Evolutionary conservation across 1,284 basidiomycete species (phyloP).

Genomic region (Hemileia vastatrix): DNA sequence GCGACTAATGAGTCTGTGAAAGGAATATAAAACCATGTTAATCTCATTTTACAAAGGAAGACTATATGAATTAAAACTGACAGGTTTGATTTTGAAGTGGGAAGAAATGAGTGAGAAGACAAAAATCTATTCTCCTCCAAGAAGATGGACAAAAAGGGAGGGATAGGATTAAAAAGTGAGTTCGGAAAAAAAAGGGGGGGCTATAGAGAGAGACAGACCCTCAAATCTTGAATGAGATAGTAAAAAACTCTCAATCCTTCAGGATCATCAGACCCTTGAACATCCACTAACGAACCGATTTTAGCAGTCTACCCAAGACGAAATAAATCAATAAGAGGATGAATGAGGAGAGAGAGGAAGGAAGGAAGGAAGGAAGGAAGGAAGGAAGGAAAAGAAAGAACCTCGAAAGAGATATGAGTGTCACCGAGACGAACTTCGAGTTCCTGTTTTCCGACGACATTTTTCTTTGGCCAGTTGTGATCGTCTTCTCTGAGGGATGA

Average conservation of each 20-base stretch:
- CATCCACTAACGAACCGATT: conserved; percentile 90
- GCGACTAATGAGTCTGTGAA: too few species aligned
- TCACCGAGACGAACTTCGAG: conserved; percentile 87
- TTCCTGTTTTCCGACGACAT: conserved; percentile 94
- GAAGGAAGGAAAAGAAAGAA: conserved; percentile 47
- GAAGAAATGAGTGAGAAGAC: conserved; percentile 95
- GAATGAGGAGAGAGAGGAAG: neutral
- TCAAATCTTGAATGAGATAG: conserved; percentile 94
- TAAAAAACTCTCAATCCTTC: conserved; percentile 98
- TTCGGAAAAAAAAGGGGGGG: neutral
- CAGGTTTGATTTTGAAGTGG: conserved; percentile 98
- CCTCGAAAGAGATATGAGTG: conserved; percentile 96
- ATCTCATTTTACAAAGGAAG: too few species aligned
- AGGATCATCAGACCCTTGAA: conserved; percentile 92
- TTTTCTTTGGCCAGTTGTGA: conserved; percentile 95
- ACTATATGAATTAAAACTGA: conserved; percentile 8
- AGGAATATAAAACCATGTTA: too few species aligned
- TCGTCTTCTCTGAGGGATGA: conserved; percentile 73
- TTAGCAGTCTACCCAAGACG: conserved; percentile 68
- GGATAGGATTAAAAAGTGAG: neutral
- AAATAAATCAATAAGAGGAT: neutral
- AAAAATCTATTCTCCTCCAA: conserved; percentile 58
- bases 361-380: neutral
- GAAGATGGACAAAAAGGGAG: neutral
- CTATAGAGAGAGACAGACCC: conserved; percentile 52